phyloP scores from a whole-genome alignment of 306 rosid genomes.

The Hippophae tibetana region DNA sequence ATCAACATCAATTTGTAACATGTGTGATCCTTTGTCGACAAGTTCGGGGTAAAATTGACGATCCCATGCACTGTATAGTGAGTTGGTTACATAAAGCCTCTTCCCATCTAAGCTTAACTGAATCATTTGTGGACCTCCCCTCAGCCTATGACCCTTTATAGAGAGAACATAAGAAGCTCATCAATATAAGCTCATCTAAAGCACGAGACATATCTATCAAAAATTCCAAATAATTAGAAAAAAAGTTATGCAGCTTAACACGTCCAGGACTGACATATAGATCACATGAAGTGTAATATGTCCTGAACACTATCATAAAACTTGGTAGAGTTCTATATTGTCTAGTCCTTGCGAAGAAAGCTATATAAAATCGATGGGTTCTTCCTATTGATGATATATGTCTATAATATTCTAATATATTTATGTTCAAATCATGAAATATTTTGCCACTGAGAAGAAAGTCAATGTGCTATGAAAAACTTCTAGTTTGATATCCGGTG shows the following conservation, averaged over 20 bases:
- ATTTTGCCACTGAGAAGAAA: too few species aligned
- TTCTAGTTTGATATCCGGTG: too few species aligned
- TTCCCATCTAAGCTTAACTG: constrained; percentile 87
- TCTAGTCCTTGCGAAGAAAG: too few species aligned
- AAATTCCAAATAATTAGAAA: background rate
- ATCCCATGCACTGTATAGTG: constrained; percentile 85
- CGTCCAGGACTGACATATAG: background rate
- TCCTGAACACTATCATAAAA: too few species aligned
- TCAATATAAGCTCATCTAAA: background rate
- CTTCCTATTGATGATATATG: too few species aligned
- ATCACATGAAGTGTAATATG: too few species aligned
- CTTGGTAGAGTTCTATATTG: too few species aligned
- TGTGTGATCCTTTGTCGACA: constrained; percentile 68
- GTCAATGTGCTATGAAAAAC: too few species aligned
- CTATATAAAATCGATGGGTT: too few species aligned
- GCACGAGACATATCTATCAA: too few species aligned
- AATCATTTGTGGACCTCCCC: constrained; percentile 94
- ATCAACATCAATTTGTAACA: constrained; percentile 75
- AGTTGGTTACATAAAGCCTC: constrained; percentile 79
- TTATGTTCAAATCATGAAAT: too few species aligned
- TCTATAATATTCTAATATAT: too few species aligned
- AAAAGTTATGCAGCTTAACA: background rate
- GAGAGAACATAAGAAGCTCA: background rate
- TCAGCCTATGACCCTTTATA: constrained; percentile 60
- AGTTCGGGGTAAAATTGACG: constrained; percentile 73